A percentile compares a stretch with the other conserved stretches of the same genome.
Evolutionary conservation across 2,329 filamentous ascomycete species (phyloP).

Genomic region (Hypoxylon sp.): DNA sequence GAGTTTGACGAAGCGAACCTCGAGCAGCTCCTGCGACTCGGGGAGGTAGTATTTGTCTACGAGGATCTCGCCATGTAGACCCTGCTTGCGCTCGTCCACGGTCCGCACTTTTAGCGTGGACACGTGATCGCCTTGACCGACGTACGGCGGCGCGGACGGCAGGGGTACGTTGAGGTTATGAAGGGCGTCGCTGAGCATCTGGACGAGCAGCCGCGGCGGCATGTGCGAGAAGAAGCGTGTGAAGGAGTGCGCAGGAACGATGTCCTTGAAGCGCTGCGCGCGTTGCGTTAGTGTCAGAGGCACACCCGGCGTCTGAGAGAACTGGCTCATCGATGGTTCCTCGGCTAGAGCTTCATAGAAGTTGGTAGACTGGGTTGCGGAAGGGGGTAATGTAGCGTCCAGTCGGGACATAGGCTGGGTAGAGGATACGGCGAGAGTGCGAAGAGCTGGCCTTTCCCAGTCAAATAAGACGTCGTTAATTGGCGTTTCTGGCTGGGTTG

Average conservation of each 20-base stretch:
- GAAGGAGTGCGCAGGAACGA: slow-evolving; percentile 87
- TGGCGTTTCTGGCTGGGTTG: slow-evolving; percentile 88
- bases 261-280: slow-evolving; percentile 88
- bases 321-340: slow-evolving; percentile 89
- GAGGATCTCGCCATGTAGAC: slow-evolving; percentile 79
- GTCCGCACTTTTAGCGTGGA: slow-evolving; percentile 80
- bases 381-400: slow-evolving; percentile 55
- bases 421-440: slow-evolving; percentile 63
- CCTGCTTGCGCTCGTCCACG: slow-evolving; percentile 77
- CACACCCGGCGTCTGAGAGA: slow-evolving; percentile 81
- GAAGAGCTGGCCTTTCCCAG: slow-evolving; percentile 81
- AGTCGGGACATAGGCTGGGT: slow-evolving; percentile 61
- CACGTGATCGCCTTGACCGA: slow-evolving; percentile 66
- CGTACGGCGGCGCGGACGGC: slow-evolving; percentile 60
- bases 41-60: slow-evolving; percentile 74
- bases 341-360: slow-evolving; percentile 78
- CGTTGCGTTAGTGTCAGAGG: slow-evolving; percentile 89
- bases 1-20: slow-evolving; percentile 91
- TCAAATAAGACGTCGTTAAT: slow-evolving; percentile 83
- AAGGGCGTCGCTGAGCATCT: slow-evolving; percentile 83
- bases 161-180: slow-evolving; percentile 87
- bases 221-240: slow-evolving; percentile 93
- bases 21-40: slow-evolving; percentile 73
- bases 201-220: slow-evolving; percentile 78
- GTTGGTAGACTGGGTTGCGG: slow-evolving; percentile 51